Evolutionary conservation across 345 rosid genomes (phyloP).

Genomic region (Acer yangbiense): DNA sequence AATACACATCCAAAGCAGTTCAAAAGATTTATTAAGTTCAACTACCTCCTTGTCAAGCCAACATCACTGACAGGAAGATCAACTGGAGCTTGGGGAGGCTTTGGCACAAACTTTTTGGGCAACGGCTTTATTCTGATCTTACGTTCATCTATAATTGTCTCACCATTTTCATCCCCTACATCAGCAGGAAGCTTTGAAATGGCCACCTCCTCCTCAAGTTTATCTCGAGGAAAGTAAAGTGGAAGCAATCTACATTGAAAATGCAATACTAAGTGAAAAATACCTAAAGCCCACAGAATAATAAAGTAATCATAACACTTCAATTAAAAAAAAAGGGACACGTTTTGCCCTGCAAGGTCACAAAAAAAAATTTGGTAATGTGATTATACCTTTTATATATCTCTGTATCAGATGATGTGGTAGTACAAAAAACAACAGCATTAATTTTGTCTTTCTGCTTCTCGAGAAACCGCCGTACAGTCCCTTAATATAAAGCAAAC

Average conservation of each 20-base stretch:
- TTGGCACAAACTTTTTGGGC: constrained; percentile 67
- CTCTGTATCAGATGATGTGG: constrained; percentile 84
- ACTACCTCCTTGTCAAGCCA: constrained; percentile 86
- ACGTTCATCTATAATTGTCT: constrained; percentile 91
- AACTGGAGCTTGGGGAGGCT: constrained; percentile 56
- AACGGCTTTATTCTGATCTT: constrained; percentile 91
- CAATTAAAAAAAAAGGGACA: constrained; percentile 14
- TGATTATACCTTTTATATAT: constrained; percentile 80
- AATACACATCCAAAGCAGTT: background rate
- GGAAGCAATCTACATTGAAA: constrained; percentile 77
- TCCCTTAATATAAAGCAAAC: constrained; percentile 57
- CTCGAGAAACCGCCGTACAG: constrained; percentile 90
- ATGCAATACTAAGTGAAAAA: constrained; percentile 14
- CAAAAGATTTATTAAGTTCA: constrained; percentile 13
- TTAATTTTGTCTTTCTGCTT: constrained; percentile 82
- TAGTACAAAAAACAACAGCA: constrained; percentile 93
- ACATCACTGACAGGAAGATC: constrained; percentile 74
- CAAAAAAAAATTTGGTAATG: constrained; percentile 5
- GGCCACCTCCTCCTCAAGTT: constrained; percentile 88
- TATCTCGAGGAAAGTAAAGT: constrained; percentile 95
- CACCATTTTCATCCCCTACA: constrained; percentile 99
- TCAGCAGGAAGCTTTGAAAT: constrained; percentile 94
- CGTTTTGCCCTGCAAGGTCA: constrained; percentile 7
- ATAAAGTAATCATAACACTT: constrained; percentile 3
- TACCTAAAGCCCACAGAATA: background rate